Conservation (phyloP, 352 stramenopile genomes). For the Globisporangium cederbergense region DNA sequence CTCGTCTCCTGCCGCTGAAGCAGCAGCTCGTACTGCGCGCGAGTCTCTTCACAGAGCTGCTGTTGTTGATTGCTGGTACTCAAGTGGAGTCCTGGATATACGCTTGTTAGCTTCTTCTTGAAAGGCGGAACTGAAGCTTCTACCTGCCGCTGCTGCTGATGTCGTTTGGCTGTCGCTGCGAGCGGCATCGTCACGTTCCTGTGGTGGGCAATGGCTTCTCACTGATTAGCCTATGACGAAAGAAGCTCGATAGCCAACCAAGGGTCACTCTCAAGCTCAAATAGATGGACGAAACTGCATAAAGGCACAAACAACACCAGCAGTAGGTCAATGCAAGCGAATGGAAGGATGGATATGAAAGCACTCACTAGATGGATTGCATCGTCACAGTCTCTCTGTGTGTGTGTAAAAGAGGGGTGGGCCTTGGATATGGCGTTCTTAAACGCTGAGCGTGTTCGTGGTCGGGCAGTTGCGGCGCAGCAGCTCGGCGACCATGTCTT, state of each 20-base stretch:
- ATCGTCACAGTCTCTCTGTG: neutral
- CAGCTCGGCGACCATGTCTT: slow-evolving; percentile 70
- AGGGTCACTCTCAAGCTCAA: neutral
- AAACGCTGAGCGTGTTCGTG: slow-evolving; percentile 70
- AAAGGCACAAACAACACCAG: neutral
- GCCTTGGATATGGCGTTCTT: slow-evolving; percentile 8
- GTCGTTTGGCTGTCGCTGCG: neutral
- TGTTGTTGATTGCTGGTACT: slow-evolving; percentile 3
- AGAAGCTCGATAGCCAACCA: neutral
- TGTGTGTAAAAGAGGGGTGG: neutral
- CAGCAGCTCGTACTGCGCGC: slow-evolving; percentile 47
- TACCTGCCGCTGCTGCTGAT: neutral
- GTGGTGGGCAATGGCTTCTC: neutral
- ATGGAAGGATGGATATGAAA: neutral
- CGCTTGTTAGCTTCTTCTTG: slow-evolving; percentile 28
- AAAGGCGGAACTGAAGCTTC: slow-evolving; percentile 1
- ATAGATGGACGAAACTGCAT: neutral
- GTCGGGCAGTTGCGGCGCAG: slow-evolving; percentile 63
- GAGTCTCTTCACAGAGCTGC: slow-evolving; percentile 54
- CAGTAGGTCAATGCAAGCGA: neutral
- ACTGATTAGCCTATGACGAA: neutral
- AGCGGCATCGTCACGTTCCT: slow-evolving; percentile 3
- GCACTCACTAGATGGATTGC: neutral
- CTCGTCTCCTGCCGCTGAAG: slow-evolving; percentile 36
- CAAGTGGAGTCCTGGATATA: neutral